Evolutionary conservation across 805 yeast species (phyloP).

Genomic region (Diddensiella caesifluorescens): DNA sequence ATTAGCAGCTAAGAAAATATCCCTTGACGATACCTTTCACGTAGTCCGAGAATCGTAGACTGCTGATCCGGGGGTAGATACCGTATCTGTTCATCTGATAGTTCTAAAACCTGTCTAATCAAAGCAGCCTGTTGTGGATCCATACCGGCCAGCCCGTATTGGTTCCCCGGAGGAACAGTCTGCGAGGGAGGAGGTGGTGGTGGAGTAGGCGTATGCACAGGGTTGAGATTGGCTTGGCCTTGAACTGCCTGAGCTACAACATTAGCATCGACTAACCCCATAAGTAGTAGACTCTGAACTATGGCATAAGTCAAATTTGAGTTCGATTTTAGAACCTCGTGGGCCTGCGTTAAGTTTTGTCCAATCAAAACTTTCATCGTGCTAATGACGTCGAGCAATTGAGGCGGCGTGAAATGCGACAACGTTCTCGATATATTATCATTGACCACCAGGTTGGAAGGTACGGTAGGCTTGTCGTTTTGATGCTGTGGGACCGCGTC

Average conservation of each 20-base stretch:
- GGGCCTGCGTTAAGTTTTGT: constrained; percentile 55
- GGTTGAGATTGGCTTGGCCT: constrained; percentile 6
- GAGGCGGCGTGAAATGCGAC: constrained; percentile 43
- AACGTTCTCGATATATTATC: constrained; percentile 46
- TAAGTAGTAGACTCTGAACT: constrained; percentile 57
- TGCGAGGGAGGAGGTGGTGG: constrained; percentile 16
- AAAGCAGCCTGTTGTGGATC: constrained; percentile 41
- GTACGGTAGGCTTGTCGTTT: constrained; percentile 51
- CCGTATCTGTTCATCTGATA: constrained; percentile 45
- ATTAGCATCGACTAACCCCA: constrained; percentile 32
- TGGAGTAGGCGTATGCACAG: constrained; percentile 15
- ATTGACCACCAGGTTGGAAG: constrained; percentile 30
- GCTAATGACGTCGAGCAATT: constrained; percentile 44
- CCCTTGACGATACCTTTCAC: constrained; percentile 22
- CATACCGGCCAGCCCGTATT: constrained; percentile 12
- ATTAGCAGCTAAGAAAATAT: constrained; percentile 8
- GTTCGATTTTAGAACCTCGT: constrained; percentile 49
- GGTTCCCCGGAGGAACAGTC: not conserved
- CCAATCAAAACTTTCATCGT: constrained; percentile 56
- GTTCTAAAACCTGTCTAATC: constrained; percentile 44
- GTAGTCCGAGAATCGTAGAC: constrained; percentile 25
- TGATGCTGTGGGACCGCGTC: constrained; percentile 19
- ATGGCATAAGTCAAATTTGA: constrained; percentile 76
- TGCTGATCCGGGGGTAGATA: constrained; percentile 47
- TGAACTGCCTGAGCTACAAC: constrained; percentile 25